Evolutionary conservation across 495 filamentous ascomycete species (phyloP).

Genomic region (Staphylotrichum longicolle): DNA sequence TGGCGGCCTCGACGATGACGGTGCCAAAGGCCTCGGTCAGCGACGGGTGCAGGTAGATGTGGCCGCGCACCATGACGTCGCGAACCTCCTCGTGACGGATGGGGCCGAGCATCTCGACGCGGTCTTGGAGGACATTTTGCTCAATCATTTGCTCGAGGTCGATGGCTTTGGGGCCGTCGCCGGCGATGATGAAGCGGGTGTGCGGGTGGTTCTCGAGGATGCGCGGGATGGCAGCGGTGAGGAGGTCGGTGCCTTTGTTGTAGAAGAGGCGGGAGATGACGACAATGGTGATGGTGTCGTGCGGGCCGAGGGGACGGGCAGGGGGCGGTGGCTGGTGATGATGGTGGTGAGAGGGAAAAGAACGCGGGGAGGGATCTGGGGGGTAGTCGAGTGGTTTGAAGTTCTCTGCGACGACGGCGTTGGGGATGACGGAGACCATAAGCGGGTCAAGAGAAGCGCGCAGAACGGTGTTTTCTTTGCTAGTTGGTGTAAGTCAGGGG

Average conservation of each 20-base stretch:
- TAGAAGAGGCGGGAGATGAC: constrained; percentile 97
- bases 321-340: constrained; percentile 10
- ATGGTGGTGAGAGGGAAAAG: background rate
- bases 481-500: constrained; percentile 32
- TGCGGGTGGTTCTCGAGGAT: constrained; percentile 86
- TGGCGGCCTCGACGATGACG: constrained; percentile 94
- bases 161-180: constrained; percentile 92
- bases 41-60: constrained; percentile 93
- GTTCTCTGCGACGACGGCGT: constrained; percentile 94
- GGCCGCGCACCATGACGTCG: constrained; percentile 96
- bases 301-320: constrained; percentile 62
- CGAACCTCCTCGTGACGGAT: constrained; percentile 94
- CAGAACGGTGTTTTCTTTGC: constrained; percentile 97
- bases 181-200: constrained; percentile 95
- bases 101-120: constrained; percentile 85
- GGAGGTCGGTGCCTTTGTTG: constrained; percentile 95
- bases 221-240: constrained; percentile 90
- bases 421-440: constrained; percentile 97
- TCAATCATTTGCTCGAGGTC: constrained; percentile 98
- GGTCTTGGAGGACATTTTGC: constrained; percentile 89
- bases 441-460: constrained; percentile 90
- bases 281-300: constrained; percentile 90
- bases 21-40: constrained; percentile 97
- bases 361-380: constrained; percentile 23
- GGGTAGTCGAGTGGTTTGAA: constrained; percentile 67